Evolutionary conservation across 2,329 filamentous ascomycete genomes (phyloP).

Genomic region (Aspergillus niger): DNA sequence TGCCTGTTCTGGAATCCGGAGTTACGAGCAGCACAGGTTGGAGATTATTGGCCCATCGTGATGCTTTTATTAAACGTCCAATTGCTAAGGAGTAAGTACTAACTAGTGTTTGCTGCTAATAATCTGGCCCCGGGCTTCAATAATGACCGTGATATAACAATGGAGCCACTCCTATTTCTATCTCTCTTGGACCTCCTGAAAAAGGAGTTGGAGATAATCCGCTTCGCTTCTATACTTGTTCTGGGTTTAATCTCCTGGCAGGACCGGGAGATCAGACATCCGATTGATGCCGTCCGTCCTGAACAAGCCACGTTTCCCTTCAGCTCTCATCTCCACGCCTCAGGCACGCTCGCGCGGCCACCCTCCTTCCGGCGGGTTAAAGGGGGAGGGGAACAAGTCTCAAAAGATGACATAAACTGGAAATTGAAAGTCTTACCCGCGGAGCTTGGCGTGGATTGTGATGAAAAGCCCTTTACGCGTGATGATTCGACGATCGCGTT

Average conservation of each 20-base stretch:
- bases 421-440: constrained; percentile 16
- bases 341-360: constrained; percentile 25
- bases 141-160: constrained; percentile 5
- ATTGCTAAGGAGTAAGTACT: neutral
- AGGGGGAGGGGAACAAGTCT: neutral
- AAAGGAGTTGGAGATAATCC: neutral
- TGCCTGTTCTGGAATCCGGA: constrained; percentile 26
- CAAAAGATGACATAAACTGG: constrained; percentile 22
- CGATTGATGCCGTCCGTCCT: neutral
- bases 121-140: neutral
- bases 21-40: constrained; percentile 18
- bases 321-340: constrained; percentile 6
- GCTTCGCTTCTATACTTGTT: neutral
- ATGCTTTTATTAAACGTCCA: neutral
- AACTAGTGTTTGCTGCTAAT: neutral
- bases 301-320: constrained; percentile 13
- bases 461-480: constrained; percentile 26
- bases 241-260: constrained; percentile 7
- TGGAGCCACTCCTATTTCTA: neutral
- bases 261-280: constrained; percentile 4
- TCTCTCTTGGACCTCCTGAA: neutral
- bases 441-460: constrained; percentile 28
- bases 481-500: constrained; percentile 32
- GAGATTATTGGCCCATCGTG: constrained; percentile 2
- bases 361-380: constrained; percentile 2